Base-by-base conservation (phyloP, 305 asterid species). In the Nicotiana rustica region DNA sequence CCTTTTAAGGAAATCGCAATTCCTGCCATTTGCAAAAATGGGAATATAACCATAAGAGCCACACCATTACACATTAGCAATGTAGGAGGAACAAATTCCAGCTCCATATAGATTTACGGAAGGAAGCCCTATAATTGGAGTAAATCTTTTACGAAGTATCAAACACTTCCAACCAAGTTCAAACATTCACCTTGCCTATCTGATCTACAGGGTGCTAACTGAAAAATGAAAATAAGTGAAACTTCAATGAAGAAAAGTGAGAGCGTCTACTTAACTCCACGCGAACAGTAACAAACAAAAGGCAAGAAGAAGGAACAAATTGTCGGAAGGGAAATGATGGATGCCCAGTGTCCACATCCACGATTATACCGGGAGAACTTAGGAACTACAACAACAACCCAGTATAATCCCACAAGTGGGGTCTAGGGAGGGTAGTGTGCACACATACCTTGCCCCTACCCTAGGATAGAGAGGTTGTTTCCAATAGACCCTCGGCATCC, bases 281-380 rank as follows among this genome's bases (percentile, higher is more conserved):
- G 14, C 8, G 1, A 73, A 25, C 44, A 73, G 64, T 73, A 73
- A 14, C 62, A 73, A 73, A 73, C 62, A 25, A 31, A 52, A 73
- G 60, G 64, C 79, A 49, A 44, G 79, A 73, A 73, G 64, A 73
- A 73, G 64, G 79, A 73, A 49, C 79, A 49, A 73, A 73, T 41
- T 49, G 44, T 25, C 55, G 64, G 44, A 73, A 73, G 79, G 13
- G 44, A 73, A 73, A 73, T 49, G 25, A 64, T 73, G 79, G 64
- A 49, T 73, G 31, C 31, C 2, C 31, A 29, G 31, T 29, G 21
- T 21, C 2, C 64, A 49, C 64, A 3, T 44, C 60, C 33, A 73
- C 25, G 7, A 73, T 47, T 73, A 73, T 73, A 49, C 41, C 4
- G 41, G 36, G 41, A 21, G 79, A 49, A 25, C 25, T 25, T 25